These are phyloP conservation scores for Rhodofomes roseus DNA, from an alignment of 1,284 basidiomycete species.

Conservation along the genomic window DNA sequence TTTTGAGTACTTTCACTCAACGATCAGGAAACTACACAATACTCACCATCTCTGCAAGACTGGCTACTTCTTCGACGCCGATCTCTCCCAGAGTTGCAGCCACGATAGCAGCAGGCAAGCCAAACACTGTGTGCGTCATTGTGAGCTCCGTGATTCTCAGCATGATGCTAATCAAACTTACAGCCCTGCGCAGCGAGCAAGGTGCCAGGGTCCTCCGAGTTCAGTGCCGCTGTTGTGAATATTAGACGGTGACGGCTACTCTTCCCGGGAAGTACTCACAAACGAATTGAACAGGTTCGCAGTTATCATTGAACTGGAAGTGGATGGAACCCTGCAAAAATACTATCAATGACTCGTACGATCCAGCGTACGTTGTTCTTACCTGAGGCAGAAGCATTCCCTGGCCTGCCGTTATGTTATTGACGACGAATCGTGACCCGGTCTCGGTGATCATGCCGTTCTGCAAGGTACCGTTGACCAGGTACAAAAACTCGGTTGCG, in stretches of 20 bases:
- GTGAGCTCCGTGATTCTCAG: background rate
- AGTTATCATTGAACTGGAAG: constrained; percentile 33
- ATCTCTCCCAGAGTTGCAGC: constrained; percentile 31
- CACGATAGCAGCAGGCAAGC: constrained; percentile 32
- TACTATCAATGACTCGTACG: background rate
- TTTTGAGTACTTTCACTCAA: background rate
- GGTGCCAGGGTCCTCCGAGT: constrained; percentile 33
- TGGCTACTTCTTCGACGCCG: constrained; percentile 29
- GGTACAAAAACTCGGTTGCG: constrained; percentile 34
- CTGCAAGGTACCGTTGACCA: constrained; percentile 30
- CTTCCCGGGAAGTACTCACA: constrained; percentile 11
- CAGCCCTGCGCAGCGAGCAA: constrained; percentile 29
- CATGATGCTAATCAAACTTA: constrained; percentile 13
- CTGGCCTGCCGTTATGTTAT: constrained; percentile 27
- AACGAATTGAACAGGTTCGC: constrained; percentile 13
- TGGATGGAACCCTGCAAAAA: constrained; percentile 31
- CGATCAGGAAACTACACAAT: background rate
- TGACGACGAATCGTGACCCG: constrained; percentile 31
- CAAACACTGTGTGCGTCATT: constrained; percentile 22
- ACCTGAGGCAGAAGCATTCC: constrained; percentile 32
- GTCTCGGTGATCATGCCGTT: constrained; percentile 34
- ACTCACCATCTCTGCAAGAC: constrained; percentile 24
- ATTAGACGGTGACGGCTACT: background rate
- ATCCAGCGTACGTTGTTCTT: too few relatives aligned
- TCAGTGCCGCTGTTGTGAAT: constrained; percentile 26